Percentiles rank a stretch among this genome's conserved stretches.
Conservation (phyloP, 495 filamentous ascomycete genomes). For the Rhypophila decipiens region DNA sequence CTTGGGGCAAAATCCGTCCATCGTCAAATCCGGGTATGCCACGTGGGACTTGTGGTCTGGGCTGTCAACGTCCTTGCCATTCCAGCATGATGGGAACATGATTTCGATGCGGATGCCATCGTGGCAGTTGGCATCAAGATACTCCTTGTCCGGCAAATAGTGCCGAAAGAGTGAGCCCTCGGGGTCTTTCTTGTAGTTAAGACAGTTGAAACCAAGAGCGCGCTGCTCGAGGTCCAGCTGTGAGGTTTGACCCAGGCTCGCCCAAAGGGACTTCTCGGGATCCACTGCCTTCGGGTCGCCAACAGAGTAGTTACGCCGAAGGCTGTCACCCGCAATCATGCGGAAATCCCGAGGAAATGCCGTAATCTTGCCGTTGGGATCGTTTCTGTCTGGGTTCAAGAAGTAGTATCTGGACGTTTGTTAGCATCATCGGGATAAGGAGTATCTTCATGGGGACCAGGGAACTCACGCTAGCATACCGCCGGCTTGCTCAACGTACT, state of each 20-base stretch:
- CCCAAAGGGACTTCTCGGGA: conserved; percentile 67
- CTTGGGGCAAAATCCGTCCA: conserved; percentile 68
- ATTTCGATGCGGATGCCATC: conserved; percentile 77
- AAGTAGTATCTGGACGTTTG: conserved; percentile 68
- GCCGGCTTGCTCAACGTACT: conserved; percentile 48
- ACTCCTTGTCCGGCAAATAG: conserved; percentile 71
- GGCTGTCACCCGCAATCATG: conserved; percentile 75
- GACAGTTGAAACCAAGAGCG: conserved; percentile 86
- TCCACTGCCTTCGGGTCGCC: conserved; percentile 51
- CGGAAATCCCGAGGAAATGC: conserved; percentile 76
- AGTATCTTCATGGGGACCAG: background rate
- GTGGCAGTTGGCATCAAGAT: conserved; percentile 65
- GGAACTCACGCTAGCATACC: conserved; percentile 54
- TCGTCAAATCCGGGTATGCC: conserved; percentile 69
- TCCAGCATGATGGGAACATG: conserved; percentile 91
- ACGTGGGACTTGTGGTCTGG: conserved; percentile 64
- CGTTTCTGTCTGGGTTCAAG: conserved; percentile 43
- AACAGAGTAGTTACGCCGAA: conserved; percentile 63
- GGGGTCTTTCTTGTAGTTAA: conserved; percentile 59
- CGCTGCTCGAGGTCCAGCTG: conserved; percentile 69
- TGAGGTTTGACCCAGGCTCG: conserved; percentile 43
- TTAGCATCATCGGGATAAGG: too few relatives aligned
- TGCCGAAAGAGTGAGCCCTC: conserved; percentile 76
- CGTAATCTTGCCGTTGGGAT: conserved; percentile 45
- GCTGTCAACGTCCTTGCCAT: conserved; percentile 60